Conservation (phyloP, 2,329 filamentous ascomycete genomes). For the Tothia fuscella region DNA sequence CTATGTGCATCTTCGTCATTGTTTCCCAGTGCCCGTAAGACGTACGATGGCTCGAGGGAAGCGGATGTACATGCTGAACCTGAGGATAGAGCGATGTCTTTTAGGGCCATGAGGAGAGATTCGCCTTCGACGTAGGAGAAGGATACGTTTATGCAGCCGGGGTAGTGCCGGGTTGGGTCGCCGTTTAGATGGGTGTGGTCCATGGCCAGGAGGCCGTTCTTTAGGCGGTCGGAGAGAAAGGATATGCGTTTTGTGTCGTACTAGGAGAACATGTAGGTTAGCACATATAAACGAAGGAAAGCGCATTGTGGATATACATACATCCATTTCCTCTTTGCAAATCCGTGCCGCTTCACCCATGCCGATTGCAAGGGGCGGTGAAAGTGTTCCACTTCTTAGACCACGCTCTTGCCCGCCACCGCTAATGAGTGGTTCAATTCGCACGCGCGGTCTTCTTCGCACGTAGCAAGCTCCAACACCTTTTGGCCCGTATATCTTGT, state of each 20-base stretch:
- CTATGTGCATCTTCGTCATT: slow-evolving; percentile 97
- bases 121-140: slow-evolving; percentile 98
- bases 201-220: slow-evolving; percentile 70
- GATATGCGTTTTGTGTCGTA: slow-evolving; percentile 85
- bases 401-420: slow-evolving; percentile 95
- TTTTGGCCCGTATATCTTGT: slow-evolving; percentile 98
- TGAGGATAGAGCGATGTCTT: slow-evolving; percentile 93
- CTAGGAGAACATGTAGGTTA: slow-evolving; percentile 34
- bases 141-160: slow-evolving; percentile 94
- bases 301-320: slow-evolving; percentile 40
- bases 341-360: slow-evolving; percentile 94
- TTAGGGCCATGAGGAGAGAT: slow-evolving; percentile 93
- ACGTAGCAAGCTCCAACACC: slow-evolving; percentile 95
- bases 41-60: slow-evolving; percentile 91
- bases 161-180: slow-evolving; percentile 71
- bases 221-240: slow-evolving; percentile 68
- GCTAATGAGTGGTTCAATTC: slow-evolving; percentile 89
- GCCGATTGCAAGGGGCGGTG: slow-evolving; percentile 77
- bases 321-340: slow-evolving; percentile 77
- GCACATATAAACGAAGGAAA: slow-evolving; percentile 13
- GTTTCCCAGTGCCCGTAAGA: slow-evolving; percentile 84
- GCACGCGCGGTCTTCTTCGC: slow-evolving; percentile 79
- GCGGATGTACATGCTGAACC: slow-evolving; percentile 96
- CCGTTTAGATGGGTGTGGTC: slow-evolving; percentile 92
- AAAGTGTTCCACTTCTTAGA: slow-evolving; percentile 83